These are phyloP conservation scores for Rutstroemia sp. DNA, from an alignment of 2,329 filamentous ascomycete genomes.

Conservation along the genomic window DNA sequence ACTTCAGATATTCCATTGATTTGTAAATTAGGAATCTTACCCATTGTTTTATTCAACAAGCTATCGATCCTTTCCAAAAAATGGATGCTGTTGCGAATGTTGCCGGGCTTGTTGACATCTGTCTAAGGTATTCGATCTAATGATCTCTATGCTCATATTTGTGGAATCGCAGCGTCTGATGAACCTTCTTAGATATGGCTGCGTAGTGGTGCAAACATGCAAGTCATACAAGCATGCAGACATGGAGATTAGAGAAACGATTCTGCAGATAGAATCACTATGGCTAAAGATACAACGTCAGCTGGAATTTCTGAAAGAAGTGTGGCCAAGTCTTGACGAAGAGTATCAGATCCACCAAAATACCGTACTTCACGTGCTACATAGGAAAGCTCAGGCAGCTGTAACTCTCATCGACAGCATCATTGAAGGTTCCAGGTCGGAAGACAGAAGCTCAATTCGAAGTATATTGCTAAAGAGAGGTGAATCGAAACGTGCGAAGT, in stretches of 20 bases:
- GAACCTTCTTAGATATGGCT: conserved; percentile 13
- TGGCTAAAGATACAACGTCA: conserved; percentile 18
- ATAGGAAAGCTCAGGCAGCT: neutral
- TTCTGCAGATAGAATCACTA: conserved; percentile 16
- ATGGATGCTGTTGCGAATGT: neutral
- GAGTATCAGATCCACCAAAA: conserved; percentile 2
- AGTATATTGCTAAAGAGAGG: neutral
- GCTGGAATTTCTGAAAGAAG: conserved; percentile 13
- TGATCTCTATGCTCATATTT: too few species aligned
- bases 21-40: too few species aligned
- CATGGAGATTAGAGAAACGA: conserved; percentile 9
- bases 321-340: conserved; percentile 10
- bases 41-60: too few species aligned
- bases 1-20: too few species aligned
- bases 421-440: neutral
- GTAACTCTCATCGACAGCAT: neutral
- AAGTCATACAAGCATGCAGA: conserved; percentile 15
- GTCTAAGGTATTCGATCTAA: neutral
- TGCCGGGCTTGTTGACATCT: neutral
- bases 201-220: conserved; percentile 14
- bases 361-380: neutral
- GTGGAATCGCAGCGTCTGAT: neutral
- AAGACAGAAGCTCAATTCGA: neutral
- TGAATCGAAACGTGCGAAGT: conserved; percentile 11
- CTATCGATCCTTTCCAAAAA: neutral